Base-by-base conservation (phyloP, 768 basidiomycete species). In the Pleurotus eryngii region DNA sequence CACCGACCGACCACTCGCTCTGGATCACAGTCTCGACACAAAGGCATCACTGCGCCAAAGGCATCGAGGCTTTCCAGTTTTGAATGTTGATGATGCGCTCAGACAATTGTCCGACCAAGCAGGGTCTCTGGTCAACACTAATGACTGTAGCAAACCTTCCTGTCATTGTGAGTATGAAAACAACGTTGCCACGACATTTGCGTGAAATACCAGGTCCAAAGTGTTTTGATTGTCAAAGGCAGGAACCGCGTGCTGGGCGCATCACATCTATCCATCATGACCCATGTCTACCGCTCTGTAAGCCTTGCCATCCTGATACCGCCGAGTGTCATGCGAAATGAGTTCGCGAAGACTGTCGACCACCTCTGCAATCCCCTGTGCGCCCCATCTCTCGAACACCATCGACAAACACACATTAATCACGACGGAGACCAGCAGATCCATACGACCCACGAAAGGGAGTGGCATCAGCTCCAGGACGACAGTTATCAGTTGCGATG, bases 271-370 rank as follows among this genome's bases (percentile, higher is more conserved):
- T n/a, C 8, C 62, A 74, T 59, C 72, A 71, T 84, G 87, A 84
- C 35, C 83, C 86, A 86, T 84, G 63, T 93, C 91, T 2, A 98
- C 85, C 7, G 81, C 77, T 72, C 95, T 95, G 80, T 98, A 98
- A 49, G 81, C 72, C 68, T 93, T 93, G 4, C 87, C 88, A 12
- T 84, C 84, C 46, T 76, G 75, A 48, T 74, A 75, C 57, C 87
- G 75, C 59, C 81, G 72, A 56, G 76, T 77, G 48, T 73, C 76
- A 50, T 70, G 69, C 40, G 72, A 73, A 61, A 74, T 74, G 68
- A 78, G 74, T 49, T 71, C 70, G 57, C 73, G 68, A 60, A 83
- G 59, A 38, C 67, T 64, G 3, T 82, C 84, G n/a, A 89, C 72
- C 27, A 81, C 27, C n/a, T 67, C 72, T 8, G 87, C 82, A 27